Evolutionary conservation across 192 early-diverging fungal species (phyloP), one percentile per base, ranked within the genome.

Genomic region (Spinellus fusiger): DNA sequence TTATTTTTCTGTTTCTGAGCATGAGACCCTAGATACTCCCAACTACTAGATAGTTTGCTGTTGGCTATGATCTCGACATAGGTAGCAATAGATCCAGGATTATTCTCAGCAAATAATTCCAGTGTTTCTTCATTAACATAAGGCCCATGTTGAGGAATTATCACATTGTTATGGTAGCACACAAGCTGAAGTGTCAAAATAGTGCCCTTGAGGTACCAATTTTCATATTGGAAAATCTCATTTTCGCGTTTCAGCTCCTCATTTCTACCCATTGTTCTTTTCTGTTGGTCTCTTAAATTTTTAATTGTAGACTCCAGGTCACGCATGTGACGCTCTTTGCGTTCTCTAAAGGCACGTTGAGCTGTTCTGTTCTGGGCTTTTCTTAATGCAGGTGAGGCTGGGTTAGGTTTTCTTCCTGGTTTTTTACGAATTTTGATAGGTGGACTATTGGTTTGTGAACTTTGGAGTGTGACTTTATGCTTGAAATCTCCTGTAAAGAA

Each of bases 341-440:
- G 79, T 69, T 95, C 91, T 59, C 93, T 80, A 64, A 94, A 93
- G 8, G 89, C 90, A 23, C 89, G 79, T 75, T 94, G 92, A 0
- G 92, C 92, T 6, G 89, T 88, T n/a, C 92, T 75, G 73, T 94
- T 94, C 73, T 94, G 92, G 15, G 85, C 88, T 22, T 81, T 84
- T 5, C 82, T 63, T 26, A 81, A 61, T 12, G 79, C 82, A 31
- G 82, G 82, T n/a, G 82, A 81, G 28, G 80, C 79, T 20, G 82
- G 82, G 44, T 84, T 84, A 20, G 82, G 82, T 44, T 84, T 84
- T 2, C 82, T 73, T 8, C 82, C 82, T 18, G 82, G 82, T 53
- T 81, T 84, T 55, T 84, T 84, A 22, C 76, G 70, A 20, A 76
- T 69, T 58, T 76, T 81, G 15, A 62, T 40, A 5, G 82, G 79